These are phyloP conservation scores for Aspergillus puulaauensis DNA, from an alignment of 2,329 filamentous ascomycete species.

Conservation along the genomic window DNA sequence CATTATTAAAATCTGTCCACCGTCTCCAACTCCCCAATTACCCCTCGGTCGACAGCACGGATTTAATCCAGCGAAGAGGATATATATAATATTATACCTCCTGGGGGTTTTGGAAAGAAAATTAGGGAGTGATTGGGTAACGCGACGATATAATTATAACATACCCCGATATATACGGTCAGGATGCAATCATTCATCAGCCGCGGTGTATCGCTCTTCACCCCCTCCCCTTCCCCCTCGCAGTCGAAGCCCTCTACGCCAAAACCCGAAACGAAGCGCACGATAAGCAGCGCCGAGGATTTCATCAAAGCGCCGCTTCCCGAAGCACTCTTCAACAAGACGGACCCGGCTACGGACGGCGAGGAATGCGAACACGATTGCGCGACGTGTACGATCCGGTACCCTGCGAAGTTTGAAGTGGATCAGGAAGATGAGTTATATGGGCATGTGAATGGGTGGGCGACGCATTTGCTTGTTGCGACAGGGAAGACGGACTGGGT, in stretches of 20 bases:
- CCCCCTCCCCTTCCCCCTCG: slow-evolving; percentile 26
- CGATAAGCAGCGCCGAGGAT: slow-evolving; percentile 26
- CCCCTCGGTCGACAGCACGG: no score
- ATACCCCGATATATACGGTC: background rate
- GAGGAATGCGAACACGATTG: slow-evolving; percentile 90
- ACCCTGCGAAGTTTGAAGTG: slow-evolving; percentile 71
- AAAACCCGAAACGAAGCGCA: slow-evolving; percentile 12
- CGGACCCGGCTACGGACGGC: slow-evolving; percentile 75
- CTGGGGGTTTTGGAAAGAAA: background rate
- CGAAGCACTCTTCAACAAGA: slow-evolving; percentile 68
- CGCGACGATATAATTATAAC: no score
- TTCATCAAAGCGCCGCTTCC: slow-evolving; percentile 50
- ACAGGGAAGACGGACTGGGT: slow-evolving; percentile 98
- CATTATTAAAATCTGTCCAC: background rate
- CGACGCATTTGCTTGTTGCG: slow-evolving; percentile 84
- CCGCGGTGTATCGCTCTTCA: slow-evolving; percentile 34
- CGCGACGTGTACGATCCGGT: slow-evolving; percentile 73
- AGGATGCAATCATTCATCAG: slow-evolving; percentile 38
- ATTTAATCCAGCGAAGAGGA: background rate
- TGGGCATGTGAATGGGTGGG: slow-evolving; percentile 82
- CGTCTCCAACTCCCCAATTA: background rate
- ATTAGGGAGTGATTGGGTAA: no score
- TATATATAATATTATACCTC: background rate
- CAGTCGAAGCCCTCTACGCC: slow-evolving; percentile 2
- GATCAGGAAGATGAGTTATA: slow-evolving; percentile 79